Conservation (phyloP, 345 rosid genomes). For the Lagerstroemia speciosa region DNA sequence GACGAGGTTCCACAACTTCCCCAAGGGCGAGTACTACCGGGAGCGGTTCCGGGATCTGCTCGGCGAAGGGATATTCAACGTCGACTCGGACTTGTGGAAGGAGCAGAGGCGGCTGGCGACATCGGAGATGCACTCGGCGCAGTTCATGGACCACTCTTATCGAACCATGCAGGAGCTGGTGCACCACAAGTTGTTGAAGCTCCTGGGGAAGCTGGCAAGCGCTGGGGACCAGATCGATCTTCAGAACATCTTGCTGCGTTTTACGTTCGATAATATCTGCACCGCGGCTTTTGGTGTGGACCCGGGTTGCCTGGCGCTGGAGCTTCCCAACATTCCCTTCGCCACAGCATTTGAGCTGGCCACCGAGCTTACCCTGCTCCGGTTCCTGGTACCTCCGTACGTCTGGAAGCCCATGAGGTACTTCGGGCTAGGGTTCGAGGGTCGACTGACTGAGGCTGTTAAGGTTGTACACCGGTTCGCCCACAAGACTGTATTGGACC, state of each 20-base stretch:
- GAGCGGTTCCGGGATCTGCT: conserved; percentile 58
- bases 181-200: conserved; percentile 41
- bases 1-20: conserved; percentile 63
- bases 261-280: conserved; percentile 73
- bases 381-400: conserved; percentile 58
- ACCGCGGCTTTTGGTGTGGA: conserved; percentile 57
- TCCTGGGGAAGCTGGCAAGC: conserved; percentile 27
- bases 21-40: conserved; percentile 51
- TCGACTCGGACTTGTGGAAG: conserved; percentile 56
- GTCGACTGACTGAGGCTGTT: conserved; percentile 42
- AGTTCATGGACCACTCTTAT: conserved; percentile 40
- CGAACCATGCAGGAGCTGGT: conserved; percentile 40
- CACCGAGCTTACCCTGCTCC: conserved; percentile 46
- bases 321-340: conserved; percentile 52
- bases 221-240: conserved; percentile 44
- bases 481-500: conserved; percentile 27
- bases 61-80: conserved; percentile 68
- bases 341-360: conserved; percentile 79
- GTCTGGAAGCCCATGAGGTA: conserved; percentile 65
- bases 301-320: conserved; percentile 53
- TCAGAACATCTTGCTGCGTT: conserved; percentile 57
- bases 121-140: conserved; percentile 52
- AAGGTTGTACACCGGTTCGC: conserved; percentile 54
- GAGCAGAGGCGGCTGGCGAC: conserved; percentile 43
- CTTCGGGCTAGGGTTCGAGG: conserved; percentile 51